phyloP scores from a whole-genome alignment of 345 rosid genomes.

The Hibiscus syriacus region DNA sequence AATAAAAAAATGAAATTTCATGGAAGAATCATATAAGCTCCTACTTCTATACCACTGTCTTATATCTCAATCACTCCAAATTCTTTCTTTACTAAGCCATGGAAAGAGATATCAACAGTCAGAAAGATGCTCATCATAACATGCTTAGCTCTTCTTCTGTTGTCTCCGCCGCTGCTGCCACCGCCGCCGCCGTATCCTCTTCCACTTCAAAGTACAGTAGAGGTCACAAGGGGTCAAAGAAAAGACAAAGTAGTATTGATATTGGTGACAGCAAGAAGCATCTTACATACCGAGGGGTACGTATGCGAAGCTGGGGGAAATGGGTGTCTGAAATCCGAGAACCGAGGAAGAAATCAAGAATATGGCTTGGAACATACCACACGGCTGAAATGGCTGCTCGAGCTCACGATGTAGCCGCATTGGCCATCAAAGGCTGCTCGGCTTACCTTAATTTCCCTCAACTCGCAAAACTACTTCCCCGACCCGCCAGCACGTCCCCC shows the following conservation, averaged over 20 bases:
- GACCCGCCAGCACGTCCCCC: slow-evolving; percentile 41
- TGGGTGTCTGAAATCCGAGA: slow-evolving; percentile 87
- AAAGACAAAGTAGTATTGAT: slow-evolving; percentile 20
- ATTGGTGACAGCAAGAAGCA: slow-evolving; percentile 20
- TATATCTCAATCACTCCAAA: slow-evolving; percentile 19
- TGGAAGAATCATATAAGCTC: slow-evolving; percentile 15
- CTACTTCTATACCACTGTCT: slow-evolving; percentile 15
- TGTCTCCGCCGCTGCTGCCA: neutral
- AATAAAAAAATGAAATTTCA: neutral
- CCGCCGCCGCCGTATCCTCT: slow-evolving; percentile 20
- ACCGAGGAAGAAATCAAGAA: slow-evolving; percentile 68
- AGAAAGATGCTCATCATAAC: slow-evolving; percentile 35
- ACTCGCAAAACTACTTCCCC: slow-evolving; percentile 39
- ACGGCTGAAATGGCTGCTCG: slow-evolving; percentile 83
- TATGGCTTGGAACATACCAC: slow-evolving; percentile 76
- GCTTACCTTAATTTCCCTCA: slow-evolving; percentile 64
- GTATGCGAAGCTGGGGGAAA: slow-evolving; percentile 83
- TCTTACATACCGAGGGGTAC: slow-evolving; percentile 54
- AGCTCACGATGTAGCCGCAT: slow-evolving; percentile 71
- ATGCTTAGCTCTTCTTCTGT: slow-evolving; percentile 13
- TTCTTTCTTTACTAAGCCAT: slow-evolving; percentile 21
- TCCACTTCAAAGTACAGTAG: slow-evolving; percentile 13
- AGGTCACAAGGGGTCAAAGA: slow-evolving; percentile 21
- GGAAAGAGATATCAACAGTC: slow-evolving; percentile 40
- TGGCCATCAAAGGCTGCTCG: slow-evolving; percentile 62